A percentile compares a stretch with the other conserved stretches of the same genome.
Conservation (phyloP, 192 early-diverging fungal species). For the Gryganskiella cystojenkinii region DNA sequence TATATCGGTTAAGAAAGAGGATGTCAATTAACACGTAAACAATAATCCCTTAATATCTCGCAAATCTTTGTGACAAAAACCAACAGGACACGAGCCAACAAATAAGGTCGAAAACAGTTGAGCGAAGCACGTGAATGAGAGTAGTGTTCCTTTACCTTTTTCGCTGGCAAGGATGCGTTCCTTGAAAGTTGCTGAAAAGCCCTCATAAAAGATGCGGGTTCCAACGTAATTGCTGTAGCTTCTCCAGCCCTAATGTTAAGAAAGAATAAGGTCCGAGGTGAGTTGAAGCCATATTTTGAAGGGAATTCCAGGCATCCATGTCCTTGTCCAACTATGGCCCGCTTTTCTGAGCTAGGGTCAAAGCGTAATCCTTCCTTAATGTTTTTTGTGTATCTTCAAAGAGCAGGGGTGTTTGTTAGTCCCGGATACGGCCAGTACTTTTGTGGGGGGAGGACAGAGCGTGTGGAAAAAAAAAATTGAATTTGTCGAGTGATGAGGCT, state of each 20-base stretch:
- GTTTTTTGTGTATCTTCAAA: too few species aligned
- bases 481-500: too few species aligned
- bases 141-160: slow-evolving; percentile 63
- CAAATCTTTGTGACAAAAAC: background rate
- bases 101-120: background rate
- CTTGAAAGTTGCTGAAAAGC: slow-evolving; percentile 73
- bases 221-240: slow-evolving; percentile 83
- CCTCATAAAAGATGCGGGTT: slow-evolving; percentile 72
- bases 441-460: too few species aligned
- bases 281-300: too few species aligned
- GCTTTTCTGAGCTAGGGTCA: too few species aligned
- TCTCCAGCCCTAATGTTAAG: slow-evolving; percentile 76
- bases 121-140: background rate
- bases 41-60: background rate
- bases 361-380: too few species aligned
- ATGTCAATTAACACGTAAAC: background rate
- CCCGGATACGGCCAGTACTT: too few species aligned
- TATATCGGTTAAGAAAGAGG: background rate
- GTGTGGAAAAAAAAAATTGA: too few species aligned
- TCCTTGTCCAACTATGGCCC: too few species aligned
- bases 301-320: too few species aligned
- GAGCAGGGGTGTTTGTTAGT: too few species aligned
- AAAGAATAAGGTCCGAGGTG: background rate
- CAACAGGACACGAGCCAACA: background rate
- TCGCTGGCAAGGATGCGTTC: slow-evolving; percentile 63